These are phyloP conservation scores for Pelargonium fulgidum DNA, from an alignment of 441 rosid genomes.

Conservation along the genomic window DNA sequence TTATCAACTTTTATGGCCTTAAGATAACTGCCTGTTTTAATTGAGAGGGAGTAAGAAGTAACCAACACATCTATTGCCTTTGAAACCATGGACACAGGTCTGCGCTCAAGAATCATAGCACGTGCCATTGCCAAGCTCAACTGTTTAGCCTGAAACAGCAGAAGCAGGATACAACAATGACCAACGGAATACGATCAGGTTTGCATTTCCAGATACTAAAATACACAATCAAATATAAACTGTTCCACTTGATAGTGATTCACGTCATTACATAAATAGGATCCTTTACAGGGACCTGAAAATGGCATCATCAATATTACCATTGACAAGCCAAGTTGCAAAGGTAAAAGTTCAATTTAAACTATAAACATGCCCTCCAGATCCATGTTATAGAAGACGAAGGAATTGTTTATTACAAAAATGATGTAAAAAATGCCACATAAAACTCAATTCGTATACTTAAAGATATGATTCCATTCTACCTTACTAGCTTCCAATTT, in stretches of 20 bases:
- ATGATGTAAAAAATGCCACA: not conserved
- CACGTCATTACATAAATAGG: not conserved
- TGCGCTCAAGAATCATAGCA: slow-evolving; percentile 71
- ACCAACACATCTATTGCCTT: slow-evolving; percentile 75
- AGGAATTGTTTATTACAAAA: not conserved
- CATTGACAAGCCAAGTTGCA: no score
- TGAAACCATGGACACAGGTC: slow-evolving; percentile 73
- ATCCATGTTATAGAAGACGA: slow-evolving; percentile 3
- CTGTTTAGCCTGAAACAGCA: slow-evolving; percentile 72
- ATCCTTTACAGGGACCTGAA: not conserved
- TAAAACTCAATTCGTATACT: not conserved
- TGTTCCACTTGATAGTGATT: not conserved
- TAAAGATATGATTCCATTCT: slow-evolving; percentile 18
- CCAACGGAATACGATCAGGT: slow-evolving; percentile 9
- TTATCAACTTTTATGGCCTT: slow-evolving; percentile 57
- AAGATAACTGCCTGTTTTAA: slow-evolving; percentile 59
- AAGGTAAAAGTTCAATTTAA: not conserved
- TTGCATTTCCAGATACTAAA: not conserved
- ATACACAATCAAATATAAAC: not conserved
- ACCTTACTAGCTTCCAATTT: slow-evolving; percentile 92
- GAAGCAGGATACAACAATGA: slow-evolving; percentile 16
- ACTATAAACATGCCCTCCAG: not conserved
- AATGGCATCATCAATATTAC: not conserved
- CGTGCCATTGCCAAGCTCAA: slow-evolving; percentile 67
- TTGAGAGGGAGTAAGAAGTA: slow-evolving; percentile 55